Evolutionary conservation across 2,329 filamentous ascomycete genomes (phyloP).

Genomic region (Endoconidiophora laricicola): DNA sequence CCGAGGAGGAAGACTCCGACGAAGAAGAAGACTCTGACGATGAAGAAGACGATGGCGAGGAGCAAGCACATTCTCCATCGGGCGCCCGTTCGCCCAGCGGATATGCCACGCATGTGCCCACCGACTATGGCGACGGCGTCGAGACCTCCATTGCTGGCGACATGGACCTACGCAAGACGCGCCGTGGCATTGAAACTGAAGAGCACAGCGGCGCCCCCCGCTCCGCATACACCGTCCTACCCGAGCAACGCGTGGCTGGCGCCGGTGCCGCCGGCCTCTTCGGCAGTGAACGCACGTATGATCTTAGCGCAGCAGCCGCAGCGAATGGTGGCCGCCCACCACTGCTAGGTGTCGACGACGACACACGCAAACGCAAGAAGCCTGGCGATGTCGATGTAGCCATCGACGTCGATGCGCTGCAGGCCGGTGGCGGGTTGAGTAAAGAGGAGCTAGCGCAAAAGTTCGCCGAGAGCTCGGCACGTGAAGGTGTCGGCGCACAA

Average conservation of each 20-base stretch:
- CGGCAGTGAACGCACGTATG: constrained; percentile 84
- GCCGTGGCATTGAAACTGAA: constrained; percentile 75
- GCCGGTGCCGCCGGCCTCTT: constrained; percentile 61
- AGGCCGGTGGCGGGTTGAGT: constrained; percentile 56
- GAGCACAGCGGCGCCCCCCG: constrained; percentile 51
- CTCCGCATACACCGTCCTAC: constrained; percentile 75
- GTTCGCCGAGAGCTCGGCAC: constrained; percentile 57
- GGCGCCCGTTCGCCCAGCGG: constrained; percentile 71
- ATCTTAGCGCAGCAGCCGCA: constrained; percentile 41
- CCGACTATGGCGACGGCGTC: constrained; percentile 52
- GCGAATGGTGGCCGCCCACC: constrained; percentile 18
- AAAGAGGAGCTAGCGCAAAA: constrained; percentile 68
- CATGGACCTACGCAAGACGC: constrained; percentile 73
- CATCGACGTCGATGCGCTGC: constrained; percentile 69
- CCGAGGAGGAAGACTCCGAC: constrained; percentile 57
- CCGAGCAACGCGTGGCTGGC: constrained; percentile 33
- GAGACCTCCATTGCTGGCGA: constrained; percentile 68
- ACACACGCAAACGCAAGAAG: constrained; percentile 77
- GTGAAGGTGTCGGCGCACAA: constrained; percentile 49
- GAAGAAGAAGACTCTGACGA: constrained; percentile 53
- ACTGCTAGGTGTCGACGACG: constrained; percentile 67
- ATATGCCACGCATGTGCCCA: constrained; percentile 61
- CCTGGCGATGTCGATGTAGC: constrained; percentile 88
- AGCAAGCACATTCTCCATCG: constrained; percentile 46
- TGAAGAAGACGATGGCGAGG: constrained; percentile 41